phyloP scores from a whole-genome alignment of 176 grass and related monocot species.

The Oryza nivara region DNA sequence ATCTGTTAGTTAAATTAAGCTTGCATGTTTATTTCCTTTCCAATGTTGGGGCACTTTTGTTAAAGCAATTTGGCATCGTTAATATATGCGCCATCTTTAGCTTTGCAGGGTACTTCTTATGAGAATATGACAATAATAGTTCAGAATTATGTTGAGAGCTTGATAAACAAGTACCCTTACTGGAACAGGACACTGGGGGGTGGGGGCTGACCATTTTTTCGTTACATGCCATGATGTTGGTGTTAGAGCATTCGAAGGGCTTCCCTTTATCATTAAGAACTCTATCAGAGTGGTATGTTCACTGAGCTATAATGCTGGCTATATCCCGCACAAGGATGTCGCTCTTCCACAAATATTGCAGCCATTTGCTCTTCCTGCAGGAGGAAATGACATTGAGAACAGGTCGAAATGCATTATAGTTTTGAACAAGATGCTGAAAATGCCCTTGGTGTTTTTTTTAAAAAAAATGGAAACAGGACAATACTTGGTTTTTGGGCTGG shows the following conservation, averaged over 20 bases:
- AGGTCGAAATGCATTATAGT: constrained; percentile 29
- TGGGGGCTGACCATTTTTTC: constrained; percentile 56
- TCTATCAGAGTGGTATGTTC: constrained; percentile 66
- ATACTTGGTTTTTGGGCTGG: constrained; percentile 83
- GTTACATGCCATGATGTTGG: constrained; percentile 65
- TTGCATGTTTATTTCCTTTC: neutral
- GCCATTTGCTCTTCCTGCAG: constrained; percentile 63
- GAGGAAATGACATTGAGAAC: constrained; percentile 67
- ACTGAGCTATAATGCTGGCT: constrained; percentile 54
- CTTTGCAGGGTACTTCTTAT: constrained; percentile 55
- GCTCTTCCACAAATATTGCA: constrained; percentile 62
- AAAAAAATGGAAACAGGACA: constrained; percentile 38
- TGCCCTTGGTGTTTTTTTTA: neutral
- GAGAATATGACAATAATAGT: constrained; percentile 67
- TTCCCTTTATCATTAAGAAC: constrained; percentile 51
- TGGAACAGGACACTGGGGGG: constrained; percentile 52
- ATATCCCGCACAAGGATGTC: constrained; percentile 56
- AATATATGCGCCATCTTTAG: constrained; percentile 2
- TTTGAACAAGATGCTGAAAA: neutral
- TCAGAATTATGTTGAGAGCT: constrained; percentile 51
- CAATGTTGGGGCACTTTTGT: neutral
- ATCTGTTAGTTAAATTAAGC: neutral
- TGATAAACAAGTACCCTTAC: constrained; percentile 67
- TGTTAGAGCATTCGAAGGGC: constrained; percentile 61
- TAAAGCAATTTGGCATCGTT: neutral